Percentiles rank a stretch among this genome's conserved stretches.
These are phyloP conservation scores for Cyberlindnera mycetangii DNA, from an alignment of 805 yeast genomes.

Conservation along the genomic window DNA sequence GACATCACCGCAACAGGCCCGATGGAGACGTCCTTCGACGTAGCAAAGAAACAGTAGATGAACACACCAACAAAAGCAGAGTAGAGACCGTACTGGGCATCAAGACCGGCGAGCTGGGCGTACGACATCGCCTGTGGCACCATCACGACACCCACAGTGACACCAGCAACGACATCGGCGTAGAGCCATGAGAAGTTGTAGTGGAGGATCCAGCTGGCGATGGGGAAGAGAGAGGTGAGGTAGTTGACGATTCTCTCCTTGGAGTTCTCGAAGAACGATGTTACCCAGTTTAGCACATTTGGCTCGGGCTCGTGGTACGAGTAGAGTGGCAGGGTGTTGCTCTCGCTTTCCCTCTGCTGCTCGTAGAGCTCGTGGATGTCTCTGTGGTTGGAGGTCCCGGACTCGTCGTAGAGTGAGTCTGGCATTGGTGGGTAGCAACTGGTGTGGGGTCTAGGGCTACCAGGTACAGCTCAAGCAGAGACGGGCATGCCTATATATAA, in stretches of 20 bases:
- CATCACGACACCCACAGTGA: constrained; percentile 88
- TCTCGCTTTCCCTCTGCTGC: constrained; percentile 9
- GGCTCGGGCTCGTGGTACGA: constrained; percentile 10
- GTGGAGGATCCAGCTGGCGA: constrained; percentile 78
- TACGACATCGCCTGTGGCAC: constrained; percentile 97
- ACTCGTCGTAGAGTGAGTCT: background rate
- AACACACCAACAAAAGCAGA: constrained; percentile 91
- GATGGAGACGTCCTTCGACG: constrained; percentile 91
- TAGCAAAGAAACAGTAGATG: constrained; percentile 86
- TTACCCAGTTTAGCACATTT: constrained; percentile 14
- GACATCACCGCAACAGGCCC: constrained; percentile 99
- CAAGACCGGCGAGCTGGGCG: constrained; percentile 79
- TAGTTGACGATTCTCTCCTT: constrained; percentile 40
- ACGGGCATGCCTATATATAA: background rate
- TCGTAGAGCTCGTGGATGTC: constrained; percentile 18
- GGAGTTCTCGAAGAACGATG: constrained; percentile 11
- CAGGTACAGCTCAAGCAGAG: background rate
- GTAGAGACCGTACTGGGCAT: constrained; percentile 84
- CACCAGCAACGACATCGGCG: constrained; percentile 85
- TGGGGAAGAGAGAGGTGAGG: constrained; percentile 68
- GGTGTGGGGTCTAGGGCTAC: no score
- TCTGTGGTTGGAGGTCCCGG: constrained; percentile 7
- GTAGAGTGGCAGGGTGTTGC: constrained; percentile 9
- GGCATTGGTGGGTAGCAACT: constrained; percentile 2
- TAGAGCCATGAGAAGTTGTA: constrained; percentile 79